These are phyloP conservation scores for Cryphonectria japonica DNA, from an alignment of 2,329 filamentous ascomycete genomes.

Conservation along the genomic window DNA sequence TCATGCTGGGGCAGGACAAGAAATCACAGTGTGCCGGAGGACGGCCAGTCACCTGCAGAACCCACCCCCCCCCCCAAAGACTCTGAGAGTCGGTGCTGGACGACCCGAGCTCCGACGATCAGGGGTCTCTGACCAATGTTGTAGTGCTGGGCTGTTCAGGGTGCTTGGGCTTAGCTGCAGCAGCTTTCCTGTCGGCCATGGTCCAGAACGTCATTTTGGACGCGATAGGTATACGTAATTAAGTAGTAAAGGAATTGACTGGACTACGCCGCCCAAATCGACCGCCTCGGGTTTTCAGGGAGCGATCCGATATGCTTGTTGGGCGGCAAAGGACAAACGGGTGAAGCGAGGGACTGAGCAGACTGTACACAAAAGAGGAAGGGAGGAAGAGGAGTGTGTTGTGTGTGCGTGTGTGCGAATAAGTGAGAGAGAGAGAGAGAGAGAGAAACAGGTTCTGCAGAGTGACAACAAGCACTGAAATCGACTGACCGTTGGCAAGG, in stretches of 20 bases:
- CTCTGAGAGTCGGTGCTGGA: not conserved
- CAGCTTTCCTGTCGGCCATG: not conserved
- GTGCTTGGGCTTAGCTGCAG: not conserved
- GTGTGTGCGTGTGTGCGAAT: too few relatives aligned
- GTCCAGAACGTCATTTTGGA: not conserved
- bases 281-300: constrained; percentile 15
- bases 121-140: not conserved
- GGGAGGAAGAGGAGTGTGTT: not conserved
- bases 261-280: not conserved
- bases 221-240: constrained; percentile 2
- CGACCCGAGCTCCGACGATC: not conserved
- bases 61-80: not conserved
- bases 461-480: not conserved
- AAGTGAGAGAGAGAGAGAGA: not conserved
- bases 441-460: not conserved
- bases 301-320: not conserved
- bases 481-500: constrained; percentile 28
- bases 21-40: not conserved
- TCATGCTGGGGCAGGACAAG: not conserved
- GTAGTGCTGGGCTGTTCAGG: not conserved
- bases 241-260: not conserved
- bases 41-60: not conserved
- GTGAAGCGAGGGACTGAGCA: not conserved
- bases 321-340: not conserved
- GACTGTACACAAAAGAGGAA: not conserved